Evolutionary conservation across 1,284 basidiomycete species (phyloP), one percentile per base, ranked within the genome.

Genomic region (Coniferiporia sulphurascens): DNA sequence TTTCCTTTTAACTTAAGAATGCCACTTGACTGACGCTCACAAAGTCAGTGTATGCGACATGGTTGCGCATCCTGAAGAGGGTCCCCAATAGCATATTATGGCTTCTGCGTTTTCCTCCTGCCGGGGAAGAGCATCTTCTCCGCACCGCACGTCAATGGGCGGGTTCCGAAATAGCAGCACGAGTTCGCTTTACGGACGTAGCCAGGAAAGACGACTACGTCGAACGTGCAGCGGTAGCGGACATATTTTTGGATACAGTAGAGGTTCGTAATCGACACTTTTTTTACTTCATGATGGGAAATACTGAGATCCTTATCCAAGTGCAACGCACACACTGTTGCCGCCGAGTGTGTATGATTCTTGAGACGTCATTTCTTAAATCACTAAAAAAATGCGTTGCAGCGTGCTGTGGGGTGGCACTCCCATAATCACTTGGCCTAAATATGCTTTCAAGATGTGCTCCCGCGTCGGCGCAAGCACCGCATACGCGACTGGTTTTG

Each of bases 241-340:
- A 86, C 64, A 71, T 86, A 13, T 82, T 85, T 64, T 71, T 86
- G n/a, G 83, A 86, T 65, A 85, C 84, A 1, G 76, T 76, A 8
- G 84, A 86, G 73, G 80, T 79, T 44, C 27, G 75, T 32, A 12
- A 9, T 48, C 12, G n/a, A 27, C n/a, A 48, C 15, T 41, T 58
- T 41, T 58, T 12, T 35, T 22, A 15, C 43, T 10, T 35, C 45
- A 56, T 27, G 27, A 22, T 27, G 27, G 19, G 55, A 50, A 55
- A 36, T 53, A 15, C 5, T 49, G 8, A n/a, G 46, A 9, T 21
- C 34, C 12, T 45, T 49, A 3, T 19, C 17, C 19, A 45, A 82
- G 78, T 85, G 84, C 68, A 84, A 82, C 61, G 84, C 84, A 4
- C 84, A 86, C 63, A 86, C 84, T 8, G 79, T 83, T 12, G 81